Base-by-base conservation (phyloP, 352 stramenopile species). In the Phytophthora lateralis region DNA sequence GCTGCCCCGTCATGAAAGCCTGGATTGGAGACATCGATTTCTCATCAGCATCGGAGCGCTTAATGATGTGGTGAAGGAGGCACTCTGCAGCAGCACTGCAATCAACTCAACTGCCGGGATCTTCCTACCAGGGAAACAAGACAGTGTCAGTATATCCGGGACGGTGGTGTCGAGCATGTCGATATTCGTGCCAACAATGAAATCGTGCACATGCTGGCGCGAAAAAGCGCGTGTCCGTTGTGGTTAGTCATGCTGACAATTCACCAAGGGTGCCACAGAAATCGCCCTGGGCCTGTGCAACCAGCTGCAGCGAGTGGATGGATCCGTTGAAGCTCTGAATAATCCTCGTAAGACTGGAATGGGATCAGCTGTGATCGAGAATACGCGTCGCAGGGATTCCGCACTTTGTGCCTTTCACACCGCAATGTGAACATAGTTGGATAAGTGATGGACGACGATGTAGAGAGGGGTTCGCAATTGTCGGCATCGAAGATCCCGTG, bases 1-100 rank as follows among this genome's bases (percentile, higher is more conserved):
- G 97, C 95, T 27, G 87, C n/a, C n/a, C n/a, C n/a, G n/a, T 98
- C 9, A 79, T 95, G 55, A 50, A 84, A 35, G 67, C 63, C 38
- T 90, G 77, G 69, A 53, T 88, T 35, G 82, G 59, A 30, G 57
- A 66, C 20, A 21, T 47, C 29, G 71, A 80, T n/a, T 77, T 77
- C 32, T 50, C 37, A 8, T 63, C 58, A 4, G 45, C 7, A 37
- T 53, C 2, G 38, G n/a, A 4, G 26, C 41, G 15, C 52, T 76
- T 32, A 26, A 17, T n/a, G 52, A 48, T 10, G 24, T 30, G 0
- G 60, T 62, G 39, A 66, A 62, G 30, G 50, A 67, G 17, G 66
- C 54, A 12, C 39, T 80, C 1, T 68, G 54, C 35, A 32, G 59
- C 12, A 53, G 55, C 18, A 71, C 78, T 18, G 55, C 55, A 8